phyloP scores from a whole-genome alignment of 306 rosid genomes.

The Medicago truncatula region MtrunA17r5.0-ANR NC_053046.1:12719001-12719500 shows the following conservation, averaged over 20 bases:
- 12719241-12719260: slow-evolving; percentile 41
- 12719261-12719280: slow-evolving; percentile 44
- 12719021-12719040: slow-evolving; percentile 60
- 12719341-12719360: slow-evolving; percentile 44
- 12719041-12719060: slow-evolving; percentile 1
- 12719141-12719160: slow-evolving; percentile 43
- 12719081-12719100: slow-evolving; percentile 28
- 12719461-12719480: slow-evolving; percentile 25
- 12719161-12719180: neutral
- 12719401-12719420: slow-evolving; percentile 17
- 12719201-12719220: slow-evolving; percentile 11
- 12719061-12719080: neutral
- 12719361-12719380: neutral
- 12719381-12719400: slow-evolving; percentile 14
- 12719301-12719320: slow-evolving; percentile 32
- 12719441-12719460: slow-evolving; percentile 8
- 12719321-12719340: slow-evolving; percentile 40
- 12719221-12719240: slow-evolving; percentile 37
- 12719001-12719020: slow-evolving; percentile 57
- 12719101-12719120: slow-evolving; percentile 40
- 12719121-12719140: slow-evolving; percentile 25
- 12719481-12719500: slow-evolving; percentile 24
- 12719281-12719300: slow-evolving; percentile 10
- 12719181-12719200: neutral
- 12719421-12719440: slow-evolving; percentile 35